phyloP scores from a whole-genome alignment of 345 rosid species.

The Boechera divaricarpa region DNA sequence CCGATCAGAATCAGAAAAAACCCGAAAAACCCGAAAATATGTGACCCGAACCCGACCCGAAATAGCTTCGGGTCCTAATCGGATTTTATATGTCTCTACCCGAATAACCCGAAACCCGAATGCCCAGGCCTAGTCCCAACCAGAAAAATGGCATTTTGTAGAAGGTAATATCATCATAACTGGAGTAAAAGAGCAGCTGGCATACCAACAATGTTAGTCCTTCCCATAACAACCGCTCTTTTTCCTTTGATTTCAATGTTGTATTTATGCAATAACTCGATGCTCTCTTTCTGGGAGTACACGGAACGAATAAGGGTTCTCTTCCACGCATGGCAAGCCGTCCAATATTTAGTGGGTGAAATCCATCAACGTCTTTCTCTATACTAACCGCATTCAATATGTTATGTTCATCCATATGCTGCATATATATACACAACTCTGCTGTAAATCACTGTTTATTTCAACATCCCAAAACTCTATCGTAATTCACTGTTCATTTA shows the following conservation, averaged over 20 bases:
- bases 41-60: too few relatives aligned
- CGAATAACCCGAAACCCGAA: too few relatives aligned
- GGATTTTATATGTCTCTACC: too few relatives aligned
- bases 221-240: slow-evolving; percentile 82
- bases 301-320: slow-evolving; percentile 81
- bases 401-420: slow-evolving; percentile 85
- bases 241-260: slow-evolving; percentile 78
- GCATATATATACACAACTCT: slow-evolving; percentile 22
- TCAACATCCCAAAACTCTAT: background rate
- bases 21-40: too few relatives aligned
- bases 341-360: slow-evolving; percentile 87
- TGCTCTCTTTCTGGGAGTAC: slow-evolving; percentile 87
- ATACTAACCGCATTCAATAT: slow-evolving; percentile 74
- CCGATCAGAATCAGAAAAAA: too few relatives aligned
- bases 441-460: background rate
- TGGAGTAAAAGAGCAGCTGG: slow-evolving; percentile 88
- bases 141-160: background rate
- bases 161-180: slow-evolving; percentile 43
- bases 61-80: too few relatives aligned
- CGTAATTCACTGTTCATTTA: too few relatives aligned
- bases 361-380: slow-evolving; percentile 92
- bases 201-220: slow-evolving; percentile 96
- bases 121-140: too few relatives aligned
- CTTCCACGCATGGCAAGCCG: slow-evolving; percentile 89
- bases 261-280: slow-evolving; percentile 77